Conservation (phyloP, 441 rosid genomes). For the Gossypium lobatum region DNA sequence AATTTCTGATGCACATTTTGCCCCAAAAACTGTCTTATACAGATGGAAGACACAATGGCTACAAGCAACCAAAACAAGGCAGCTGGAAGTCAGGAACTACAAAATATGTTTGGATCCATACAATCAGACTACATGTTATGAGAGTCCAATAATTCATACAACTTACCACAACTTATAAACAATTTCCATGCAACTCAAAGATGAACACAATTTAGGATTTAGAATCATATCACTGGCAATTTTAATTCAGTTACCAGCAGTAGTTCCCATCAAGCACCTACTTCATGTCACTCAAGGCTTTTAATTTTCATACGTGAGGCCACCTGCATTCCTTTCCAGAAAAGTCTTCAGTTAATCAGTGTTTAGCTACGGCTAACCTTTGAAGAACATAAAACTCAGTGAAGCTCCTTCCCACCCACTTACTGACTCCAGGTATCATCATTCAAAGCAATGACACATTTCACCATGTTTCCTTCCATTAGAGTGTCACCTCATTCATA, state of each 20-base stretch:
- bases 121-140: not conserved
- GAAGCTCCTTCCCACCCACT: not conserved
- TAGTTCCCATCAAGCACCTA: not conserved
- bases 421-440: not conserved
- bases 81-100: not conserved
- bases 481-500: not conserved
- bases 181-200: not conserved
- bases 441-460: not conserved
- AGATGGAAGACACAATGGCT: not conserved
- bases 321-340: not conserved
- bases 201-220: not conserved
- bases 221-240: not conserved
- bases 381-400: not conserved
- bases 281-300: not conserved
- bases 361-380: not conserved
- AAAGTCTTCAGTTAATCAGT: not conserved
- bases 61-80: not conserved
- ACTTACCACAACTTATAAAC: not conserved
- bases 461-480: not conserved
- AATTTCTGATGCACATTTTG: constrained; percentile 3
- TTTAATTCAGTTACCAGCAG: not conserved
- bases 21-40: not conserved
- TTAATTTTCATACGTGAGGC: not conserved
- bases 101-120: not conserved
- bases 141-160: not conserved